Base-by-base conservation (phyloP, 306 rosid genomes). In the Trifolium repens region DNA sequence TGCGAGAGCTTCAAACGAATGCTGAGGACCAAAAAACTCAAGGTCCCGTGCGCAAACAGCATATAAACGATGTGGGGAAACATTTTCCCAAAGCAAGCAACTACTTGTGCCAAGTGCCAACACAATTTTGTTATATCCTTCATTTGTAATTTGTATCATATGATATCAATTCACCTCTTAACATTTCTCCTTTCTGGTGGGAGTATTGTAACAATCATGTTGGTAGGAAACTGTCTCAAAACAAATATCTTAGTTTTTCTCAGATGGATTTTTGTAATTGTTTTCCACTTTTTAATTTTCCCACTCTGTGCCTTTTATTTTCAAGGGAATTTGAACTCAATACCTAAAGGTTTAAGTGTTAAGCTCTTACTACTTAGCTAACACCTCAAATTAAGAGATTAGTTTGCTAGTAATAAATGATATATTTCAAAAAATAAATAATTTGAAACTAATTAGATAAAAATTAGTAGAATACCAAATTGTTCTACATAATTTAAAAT, bases 41-140 rank as follows among this genome's bases (percentile, higher is more conserved):
- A 11, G 63, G 35, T 30, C 42, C 4, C 35, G 5, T 73, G 26
- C 46, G 46, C 72, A 57, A 64, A 52, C 67, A 9, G 54, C 9
- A 54, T 40, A 47, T 50, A 74, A 80, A 68, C 61, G 9, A 5
- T 43, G 27, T 26, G 78, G 54, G 54, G 40, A 63, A 70, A 26
- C 80, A 54, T 50, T 42, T 40, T 74, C 60, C 57, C 75, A 57
- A 47, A 69, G 15, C 73, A 65, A 50, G 35, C 62, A 9, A 66
- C 44, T 61, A 50, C 49, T 9, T 49, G 60, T 50, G 53, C 40
- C 42, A 12, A 66, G 13, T 49, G 64, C 59, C 55, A 11, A 43
- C 49, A 52, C 72, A 75, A 70, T 69, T 75, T 75, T 74, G 66
- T 14, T 65, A 9, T 34, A 10, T 40, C 24, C 67, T 61, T 69